These are phyloP conservation scores for Helicocarpus griseus DNA, from an alignment of 2,329 filamentous ascomycete genomes.

Conservation along the genomic window DNA sequence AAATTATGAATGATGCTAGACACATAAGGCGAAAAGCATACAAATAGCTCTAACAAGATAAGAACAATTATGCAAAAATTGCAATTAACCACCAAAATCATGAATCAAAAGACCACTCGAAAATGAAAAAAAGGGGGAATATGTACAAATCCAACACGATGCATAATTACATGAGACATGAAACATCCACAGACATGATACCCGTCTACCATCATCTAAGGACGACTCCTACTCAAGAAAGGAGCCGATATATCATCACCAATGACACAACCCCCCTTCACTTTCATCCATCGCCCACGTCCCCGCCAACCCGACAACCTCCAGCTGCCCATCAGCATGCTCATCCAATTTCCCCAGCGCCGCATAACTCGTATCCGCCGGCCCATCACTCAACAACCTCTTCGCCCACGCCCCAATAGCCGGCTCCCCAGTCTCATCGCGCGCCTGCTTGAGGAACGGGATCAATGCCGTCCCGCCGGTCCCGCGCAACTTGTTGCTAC, in stretches of 20 bases:
- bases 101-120: too few relatives aligned
- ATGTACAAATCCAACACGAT: neutral
- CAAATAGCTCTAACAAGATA: too few relatives aligned
- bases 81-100: too few relatives aligned
- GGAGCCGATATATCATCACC: conserved; percentile 25
- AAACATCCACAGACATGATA: neutral
- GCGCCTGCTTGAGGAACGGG: conserved; percentile 89
- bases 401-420: conserved; percentile 62
- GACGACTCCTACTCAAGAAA: too few relatives aligned
- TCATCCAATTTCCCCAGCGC: conserved; percentile 45
- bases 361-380: conserved; percentile 22
- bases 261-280: conserved; percentile 52
- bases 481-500: conserved; percentile 59
- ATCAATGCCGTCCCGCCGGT: conserved; percentile 92
- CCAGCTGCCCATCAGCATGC: conserved; percentile 44
- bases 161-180: neutral
- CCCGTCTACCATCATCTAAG: neutral
- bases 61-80: too few relatives aligned
- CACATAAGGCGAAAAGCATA: too few relatives aligned
- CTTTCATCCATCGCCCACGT: conserved; percentile 84
- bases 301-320: conserved; percentile 65
- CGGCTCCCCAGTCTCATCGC: conserved; percentile 90
- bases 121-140: too few relatives aligned
- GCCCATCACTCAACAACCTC: conserved; percentile 46
- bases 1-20: too few relatives aligned